phyloP scores from a whole-genome alignment of 2,329 filamentous ascomycete genomes.

The Coniochaeta ligniaria region DNA sequence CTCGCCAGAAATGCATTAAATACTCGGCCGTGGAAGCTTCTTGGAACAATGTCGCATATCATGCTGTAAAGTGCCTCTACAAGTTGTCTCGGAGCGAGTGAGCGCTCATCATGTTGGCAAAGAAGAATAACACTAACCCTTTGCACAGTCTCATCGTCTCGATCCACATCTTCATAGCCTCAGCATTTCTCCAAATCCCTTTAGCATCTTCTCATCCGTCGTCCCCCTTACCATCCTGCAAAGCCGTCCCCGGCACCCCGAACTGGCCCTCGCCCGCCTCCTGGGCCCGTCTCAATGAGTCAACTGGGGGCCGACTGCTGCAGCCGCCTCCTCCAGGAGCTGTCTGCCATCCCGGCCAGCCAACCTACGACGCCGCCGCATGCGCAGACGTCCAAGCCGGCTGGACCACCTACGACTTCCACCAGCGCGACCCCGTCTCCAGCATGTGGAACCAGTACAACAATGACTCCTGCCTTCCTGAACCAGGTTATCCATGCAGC shows the following conservation, averaged over 20 bases:
- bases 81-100: neutral
- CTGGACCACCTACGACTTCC: slow-evolving; percentile 22
- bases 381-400: slow-evolving; percentile 11
- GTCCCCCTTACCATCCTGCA: slow-evolving; percentile 8
- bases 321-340: slow-evolving; percentile 33
- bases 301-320: slow-evolving; percentile 33
- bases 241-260: slow-evolving; percentile 19
- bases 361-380: slow-evolving; percentile 10
- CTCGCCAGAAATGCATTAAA: neutral
- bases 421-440: slow-evolving; percentile 28
- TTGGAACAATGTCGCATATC: neutral
- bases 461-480: slow-evolving; percentile 42
- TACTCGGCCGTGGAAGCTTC: neutral
- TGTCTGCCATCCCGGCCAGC: slow-evolving; percentile 30
- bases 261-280: slow-evolving; percentile 38
- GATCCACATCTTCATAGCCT: neutral
- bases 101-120: neutral
- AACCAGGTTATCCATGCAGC: slow-evolving; percentile 26
- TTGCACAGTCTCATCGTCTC: neutral
- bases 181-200: neutral
- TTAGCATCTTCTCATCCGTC: neutral
- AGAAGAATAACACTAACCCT: neutral
- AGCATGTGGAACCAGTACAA: slow-evolving; percentile 31
- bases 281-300: slow-evolving; percentile 39
- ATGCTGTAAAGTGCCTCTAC: neutral